Evolutionary conservation across 2,329 filamentous ascomycete species (phyloP).

Genomic region (Venturiaceae sp.): DNA sequence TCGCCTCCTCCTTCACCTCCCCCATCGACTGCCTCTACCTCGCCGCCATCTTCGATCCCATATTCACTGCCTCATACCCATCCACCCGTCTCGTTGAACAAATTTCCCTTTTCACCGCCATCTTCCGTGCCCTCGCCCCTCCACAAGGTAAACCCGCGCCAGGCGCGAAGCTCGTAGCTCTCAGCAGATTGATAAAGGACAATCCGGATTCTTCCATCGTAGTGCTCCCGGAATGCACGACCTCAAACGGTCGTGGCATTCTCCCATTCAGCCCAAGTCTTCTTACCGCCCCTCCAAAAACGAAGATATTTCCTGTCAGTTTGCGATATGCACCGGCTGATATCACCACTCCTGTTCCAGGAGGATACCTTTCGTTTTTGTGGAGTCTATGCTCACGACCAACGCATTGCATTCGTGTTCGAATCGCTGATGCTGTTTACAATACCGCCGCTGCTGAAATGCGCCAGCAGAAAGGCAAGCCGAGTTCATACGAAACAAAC

Average conservation of each 20-base stretch:
- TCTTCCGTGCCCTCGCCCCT: constrained; percentile 59
- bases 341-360: constrained; percentile 81
- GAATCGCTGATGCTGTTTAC: constrained; percentile 68
- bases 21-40: constrained; percentile 91
- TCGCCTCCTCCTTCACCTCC: constrained; percentile 84
- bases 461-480: background rate
- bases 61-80: constrained; percentile 84
- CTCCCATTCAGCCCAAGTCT: constrained; percentile 74
- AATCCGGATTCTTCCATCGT: constrained; percentile 70
- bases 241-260: constrained; percentile 87
- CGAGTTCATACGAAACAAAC: constrained; percentile 32
- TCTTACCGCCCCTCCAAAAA: constrained; percentile 53
- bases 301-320: constrained; percentile 82
- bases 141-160: constrained; percentile 32
- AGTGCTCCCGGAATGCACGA: constrained; percentile 88
- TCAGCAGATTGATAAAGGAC: constrained; percentile 45
- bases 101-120: constrained; percentile 67
- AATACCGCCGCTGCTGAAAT: constrained; percentile 16
- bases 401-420: constrained; percentile 81
- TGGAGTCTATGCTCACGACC: constrained; percentile 80
- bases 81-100: constrained; percentile 61
- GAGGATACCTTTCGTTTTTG: constrained; percentile 61
- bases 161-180: constrained; percentile 22
- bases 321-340: constrained; percentile 82
- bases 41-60: constrained; percentile 88